These are phyloP conservation scores for Dactylellina parvicollis DNA, from an alignment of 2,329 filamentous ascomycete species.

Conservation along the genomic window DNA sequence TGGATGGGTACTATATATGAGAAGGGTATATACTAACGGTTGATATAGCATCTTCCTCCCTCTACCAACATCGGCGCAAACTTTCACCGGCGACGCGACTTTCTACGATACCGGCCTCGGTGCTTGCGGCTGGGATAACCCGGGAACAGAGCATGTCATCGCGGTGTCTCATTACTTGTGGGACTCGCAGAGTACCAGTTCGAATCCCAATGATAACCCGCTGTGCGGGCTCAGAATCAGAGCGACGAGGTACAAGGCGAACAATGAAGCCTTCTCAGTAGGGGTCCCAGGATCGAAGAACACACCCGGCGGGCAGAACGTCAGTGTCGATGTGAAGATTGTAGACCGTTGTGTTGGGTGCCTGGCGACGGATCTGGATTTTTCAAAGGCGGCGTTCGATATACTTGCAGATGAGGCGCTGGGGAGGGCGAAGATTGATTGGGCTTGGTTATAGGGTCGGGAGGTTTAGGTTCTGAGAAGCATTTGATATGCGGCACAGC, in stretches of 20 bases:
- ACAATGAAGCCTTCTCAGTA: slow-evolving; percentile 41
- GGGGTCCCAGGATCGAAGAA: slow-evolving; percentile 29
- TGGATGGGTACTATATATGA: not conserved
- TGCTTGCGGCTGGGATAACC: slow-evolving; percentile 72
- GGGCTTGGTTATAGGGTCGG: slow-evolving; percentile 59
- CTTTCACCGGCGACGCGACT: slow-evolving; percentile 69
- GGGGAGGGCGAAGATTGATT: slow-evolving; percentile 61
- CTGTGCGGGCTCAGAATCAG: slow-evolving; percentile 75
- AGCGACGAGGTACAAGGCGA: slow-evolving; percentile 65
- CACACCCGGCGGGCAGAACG: slow-evolving; percentile 62
- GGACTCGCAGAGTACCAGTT: slow-evolving; percentile 67
- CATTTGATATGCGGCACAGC: slow-evolving; percentile 3
- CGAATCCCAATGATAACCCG: slow-evolving; percentile 72
- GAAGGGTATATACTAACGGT: not conserved
- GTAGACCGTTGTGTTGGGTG: slow-evolving; percentile 73
- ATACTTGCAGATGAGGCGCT: slow-evolving; percentile 64
- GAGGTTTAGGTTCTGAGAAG: not conserved
- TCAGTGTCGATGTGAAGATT: slow-evolving; percentile 71
- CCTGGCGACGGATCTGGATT: slow-evolving; percentile 64
- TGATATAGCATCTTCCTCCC: slow-evolving; percentile 33
- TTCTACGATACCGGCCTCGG: slow-evolving; percentile 75
- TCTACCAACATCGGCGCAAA: slow-evolving; percentile 34
- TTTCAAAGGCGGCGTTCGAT: slow-evolving; percentile 65
- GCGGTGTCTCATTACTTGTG: slow-evolving; percentile 75
- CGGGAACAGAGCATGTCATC: slow-evolving; percentile 69